phyloP scores from a whole-genome alignment of 2,329 filamentous ascomycete species.

The Cordyceps tenuipes region DNA sequence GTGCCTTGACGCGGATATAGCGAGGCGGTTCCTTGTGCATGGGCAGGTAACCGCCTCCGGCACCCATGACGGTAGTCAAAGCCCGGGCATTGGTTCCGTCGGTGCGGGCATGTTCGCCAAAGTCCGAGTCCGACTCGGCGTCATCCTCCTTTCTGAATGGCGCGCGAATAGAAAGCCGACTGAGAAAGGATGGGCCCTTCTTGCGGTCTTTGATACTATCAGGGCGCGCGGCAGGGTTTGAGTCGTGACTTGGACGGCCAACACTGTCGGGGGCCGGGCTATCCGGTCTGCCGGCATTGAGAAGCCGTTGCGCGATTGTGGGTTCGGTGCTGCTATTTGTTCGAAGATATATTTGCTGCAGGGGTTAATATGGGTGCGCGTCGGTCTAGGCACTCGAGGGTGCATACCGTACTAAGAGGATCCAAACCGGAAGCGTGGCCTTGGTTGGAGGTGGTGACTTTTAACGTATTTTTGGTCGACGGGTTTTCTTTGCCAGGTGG shows the following conservation, averaged over 20 bases:
- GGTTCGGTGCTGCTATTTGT: slow-evolving; percentile 29
- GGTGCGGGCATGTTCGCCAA: slow-evolving; percentile 26
- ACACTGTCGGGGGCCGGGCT: slow-evolving; percentile 36
- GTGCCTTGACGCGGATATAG: slow-evolving; percentile 77
- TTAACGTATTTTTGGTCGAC: slow-evolving; percentile 21
- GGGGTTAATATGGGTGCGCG: background rate
- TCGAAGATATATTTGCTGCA: slow-evolving; percentile 32
- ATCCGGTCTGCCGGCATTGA: slow-evolving; percentile 44
- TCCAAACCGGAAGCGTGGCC: slow-evolving; percentile 25
- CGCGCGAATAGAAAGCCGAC: slow-evolving; percentile 63
- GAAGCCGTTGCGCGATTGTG: slow-evolving; percentile 47
- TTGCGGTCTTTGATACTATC: slow-evolving; percentile 33
- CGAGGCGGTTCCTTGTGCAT: slow-evolving; percentile 80
- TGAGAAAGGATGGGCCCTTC: slow-evolving; percentile 85
- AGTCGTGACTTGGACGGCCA: slow-evolving; percentile 34
- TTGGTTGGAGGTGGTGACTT: slow-evolving; percentile 19
- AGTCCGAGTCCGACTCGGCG: slow-evolving; percentile 44
- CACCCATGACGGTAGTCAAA: slow-evolving; percentile 67
- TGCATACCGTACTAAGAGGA: slow-evolving; percentile 28
- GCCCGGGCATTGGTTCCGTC: slow-evolving; percentile 78
- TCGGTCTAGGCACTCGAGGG: background rate
- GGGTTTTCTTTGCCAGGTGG: slow-evolving; percentile 20
- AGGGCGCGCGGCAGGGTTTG: slow-evolving; percentile 21
- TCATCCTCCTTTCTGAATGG: slow-evolving; percentile 64
- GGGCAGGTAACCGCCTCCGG: slow-evolving; percentile 66